A percentile compares a stretch with the other conserved stretches of the same genome.
These are phyloP conservation scores for Eucalyptus curtisii DNA, from an alignment of 345 rosid species.

Conservation along the genomic window DNA sequence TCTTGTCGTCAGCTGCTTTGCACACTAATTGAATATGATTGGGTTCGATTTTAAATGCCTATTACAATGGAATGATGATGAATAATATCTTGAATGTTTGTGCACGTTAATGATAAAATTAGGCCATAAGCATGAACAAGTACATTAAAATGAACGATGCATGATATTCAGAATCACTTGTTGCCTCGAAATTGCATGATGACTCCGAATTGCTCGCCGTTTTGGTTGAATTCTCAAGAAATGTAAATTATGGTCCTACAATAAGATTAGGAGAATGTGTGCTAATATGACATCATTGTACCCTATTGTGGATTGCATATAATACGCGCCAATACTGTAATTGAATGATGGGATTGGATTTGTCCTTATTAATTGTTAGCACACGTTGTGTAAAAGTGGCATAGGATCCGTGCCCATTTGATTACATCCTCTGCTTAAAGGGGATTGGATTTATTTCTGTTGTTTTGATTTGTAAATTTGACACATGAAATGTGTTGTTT, in stretches of 20 bases:
- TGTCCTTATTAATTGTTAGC: not conserved
- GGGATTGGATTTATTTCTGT: not conserved
- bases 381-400: not conserved
- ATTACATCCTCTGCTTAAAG: not conserved
- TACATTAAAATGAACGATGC: not conserved
- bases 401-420: not conserved
- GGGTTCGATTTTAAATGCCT: too few species aligned
- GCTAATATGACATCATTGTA: not conserved
- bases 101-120: too few species aligned
- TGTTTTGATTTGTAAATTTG: not conserved
- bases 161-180: too few species aligned
- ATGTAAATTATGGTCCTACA: not conserved
- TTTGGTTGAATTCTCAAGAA: too few species aligned
- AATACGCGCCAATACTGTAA: too few species aligned
- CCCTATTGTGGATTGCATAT: not conserved
- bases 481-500: not conserved
- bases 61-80: not conserved
- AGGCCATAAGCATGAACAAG: not conserved
- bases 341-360: not conserved
- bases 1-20: too few species aligned
- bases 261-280: not conserved
- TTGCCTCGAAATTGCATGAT: not conserved
- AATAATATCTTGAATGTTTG: too few species aligned
- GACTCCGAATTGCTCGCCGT: not conserved
- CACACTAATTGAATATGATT: too few species aligned